phyloP scores from a whole-genome alignment of 2,329 filamentous ascomycete genomes.

The Aspergillus phoenicis region DNA sequence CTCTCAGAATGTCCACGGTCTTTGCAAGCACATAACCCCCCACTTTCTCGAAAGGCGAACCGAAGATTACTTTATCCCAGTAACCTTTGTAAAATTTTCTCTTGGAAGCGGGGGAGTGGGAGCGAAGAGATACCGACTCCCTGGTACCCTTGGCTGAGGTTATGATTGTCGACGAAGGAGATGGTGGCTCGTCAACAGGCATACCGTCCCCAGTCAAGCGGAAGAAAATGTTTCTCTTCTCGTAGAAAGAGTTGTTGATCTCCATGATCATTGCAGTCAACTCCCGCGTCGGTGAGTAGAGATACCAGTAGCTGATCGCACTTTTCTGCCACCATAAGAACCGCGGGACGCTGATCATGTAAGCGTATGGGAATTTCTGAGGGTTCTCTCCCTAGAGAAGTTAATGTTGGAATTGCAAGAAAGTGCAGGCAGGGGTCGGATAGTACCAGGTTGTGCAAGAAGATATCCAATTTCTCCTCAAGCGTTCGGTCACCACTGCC shows the following conservation, averaged over 20 bases:
- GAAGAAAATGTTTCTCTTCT: conserved; percentile 16
- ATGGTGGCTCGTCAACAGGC: no score
- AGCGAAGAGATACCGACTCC: not conserved
- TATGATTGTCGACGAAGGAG: not conserved
- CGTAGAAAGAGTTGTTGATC: conserved; percentile 18
- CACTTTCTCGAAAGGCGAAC: conserved; percentile 17
- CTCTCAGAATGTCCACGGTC: conserved; percentile 10
- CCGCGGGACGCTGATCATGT: conserved; percentile 14
- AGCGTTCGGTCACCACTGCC: conserved; percentile 6
- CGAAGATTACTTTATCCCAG: conserved; percentile 6
- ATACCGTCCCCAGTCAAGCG: not conserved
- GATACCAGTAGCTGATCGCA: conserved; percentile 12
- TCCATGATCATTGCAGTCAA: conserved; percentile 15
- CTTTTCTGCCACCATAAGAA: conserved; percentile 15
- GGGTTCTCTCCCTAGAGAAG: conserved; percentile 12
- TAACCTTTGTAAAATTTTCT: not conserved
- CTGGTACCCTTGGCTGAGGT: not conserved
- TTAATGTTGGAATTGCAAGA: not conserved
- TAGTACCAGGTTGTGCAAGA: not conserved
- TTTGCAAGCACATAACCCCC: conserved; percentile 2
- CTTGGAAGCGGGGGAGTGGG: not conserved
- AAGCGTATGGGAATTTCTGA: conserved; percentile 12
- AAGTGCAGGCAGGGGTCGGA: rapidly evolving
- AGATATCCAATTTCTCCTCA: not conserved
- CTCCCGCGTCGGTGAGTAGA: conserved; percentile 11